A percentile compares a stretch with the other conserved stretches of the same genome.
These are phyloP conservation scores for Ichthyophthirius multifiliis DNA, from an alignment of 169 alveolate genomes.

Conservation along the genomic window DNA sequence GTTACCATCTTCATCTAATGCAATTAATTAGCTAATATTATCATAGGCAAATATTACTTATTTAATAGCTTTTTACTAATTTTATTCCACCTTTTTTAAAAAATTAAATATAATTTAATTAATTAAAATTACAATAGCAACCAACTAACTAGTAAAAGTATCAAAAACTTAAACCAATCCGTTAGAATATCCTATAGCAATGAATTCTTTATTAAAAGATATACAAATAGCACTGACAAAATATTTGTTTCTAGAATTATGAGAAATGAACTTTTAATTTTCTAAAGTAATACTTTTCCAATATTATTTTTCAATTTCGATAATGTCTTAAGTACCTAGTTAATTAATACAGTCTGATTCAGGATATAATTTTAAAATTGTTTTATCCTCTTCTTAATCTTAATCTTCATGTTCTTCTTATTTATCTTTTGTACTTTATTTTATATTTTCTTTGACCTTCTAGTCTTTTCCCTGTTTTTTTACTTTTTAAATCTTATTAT, in stretches of 20 bases:
- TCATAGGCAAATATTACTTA: conserved; percentile 4
- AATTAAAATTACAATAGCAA: neutral
- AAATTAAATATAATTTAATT: neutral
- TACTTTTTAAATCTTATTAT: neutral
- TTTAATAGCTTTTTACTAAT: neutral
- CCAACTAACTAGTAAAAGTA: neutral
- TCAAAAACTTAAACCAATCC: neutral
- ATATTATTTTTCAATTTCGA: neutral
- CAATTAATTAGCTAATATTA: neutral
- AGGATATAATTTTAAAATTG: neutral
- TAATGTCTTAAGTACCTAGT: neutral
- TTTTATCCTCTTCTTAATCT: neutral
- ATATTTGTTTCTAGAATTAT: neutral
- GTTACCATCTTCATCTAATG: neutral
- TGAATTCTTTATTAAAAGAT: neutral
- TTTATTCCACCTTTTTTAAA: neutral
- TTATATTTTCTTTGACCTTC: neutral
- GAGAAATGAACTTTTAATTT: neutral
- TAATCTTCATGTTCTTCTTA: neutral
- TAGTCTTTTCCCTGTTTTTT: neutral
- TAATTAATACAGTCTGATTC: neutral
- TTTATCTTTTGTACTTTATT: neutral
- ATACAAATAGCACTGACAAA: neutral
- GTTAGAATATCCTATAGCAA: conserved; percentile 4
- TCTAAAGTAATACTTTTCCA: neutral